A percentile compares a stretch with the other conserved stretches of the same genome.
These are phyloP conservation scores for Fusarium nelsonii DNA, from an alignment of 2,329 filamentous ascomycete genomes.

Conservation along the genomic window DNA sequence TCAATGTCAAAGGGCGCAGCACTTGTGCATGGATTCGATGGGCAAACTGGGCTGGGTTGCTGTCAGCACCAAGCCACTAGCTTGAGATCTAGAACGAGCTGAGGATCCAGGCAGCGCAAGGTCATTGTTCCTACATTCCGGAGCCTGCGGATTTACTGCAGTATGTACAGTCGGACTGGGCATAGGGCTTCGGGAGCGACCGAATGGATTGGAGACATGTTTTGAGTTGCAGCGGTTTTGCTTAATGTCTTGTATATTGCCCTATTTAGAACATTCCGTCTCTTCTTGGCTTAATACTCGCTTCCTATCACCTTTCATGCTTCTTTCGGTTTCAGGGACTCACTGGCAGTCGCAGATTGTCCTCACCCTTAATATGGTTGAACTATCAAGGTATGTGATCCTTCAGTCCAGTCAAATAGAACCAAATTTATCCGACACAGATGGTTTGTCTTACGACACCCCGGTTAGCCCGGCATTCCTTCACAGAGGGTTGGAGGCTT, in stretches of 20 bases:
- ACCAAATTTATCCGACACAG: not conserved
- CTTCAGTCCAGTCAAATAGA: not conserved
- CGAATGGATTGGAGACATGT: slow-evolving; percentile 11
- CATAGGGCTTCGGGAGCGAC: slow-evolving; percentile 29
- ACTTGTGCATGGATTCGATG: slow-evolving; percentile 25
- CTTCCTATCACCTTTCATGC: not conserved
- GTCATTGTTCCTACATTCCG: not conserved
- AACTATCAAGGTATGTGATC: slow-evolving; percentile 1
- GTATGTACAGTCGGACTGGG: not conserved
- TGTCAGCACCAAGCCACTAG: slow-evolving; percentile 30
- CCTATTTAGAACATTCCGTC: slow-evolving; percentile 9
- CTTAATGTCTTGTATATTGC: not conserved
- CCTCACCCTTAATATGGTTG: not conserved
- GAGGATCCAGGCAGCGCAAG: not conserved
- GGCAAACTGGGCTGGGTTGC: slow-evolving; percentile 15
- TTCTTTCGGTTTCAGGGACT: not conserved
- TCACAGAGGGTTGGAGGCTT: slow-evolving; percentile 1
- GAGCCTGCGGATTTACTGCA: not conserved
- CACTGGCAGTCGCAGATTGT: not conserved
- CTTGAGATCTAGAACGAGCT: slow-evolving; percentile 32
- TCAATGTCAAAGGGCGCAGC: slow-evolving; percentile 29
- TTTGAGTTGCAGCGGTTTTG: not conserved
- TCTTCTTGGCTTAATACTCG: not conserved
- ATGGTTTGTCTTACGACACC: slow-evolving; percentile 2
- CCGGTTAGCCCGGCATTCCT: slow-evolving; percentile 14